Base-by-base conservation (phyloP, 352 stramenopile genomes). In the Bremia lactucae region DNA sequence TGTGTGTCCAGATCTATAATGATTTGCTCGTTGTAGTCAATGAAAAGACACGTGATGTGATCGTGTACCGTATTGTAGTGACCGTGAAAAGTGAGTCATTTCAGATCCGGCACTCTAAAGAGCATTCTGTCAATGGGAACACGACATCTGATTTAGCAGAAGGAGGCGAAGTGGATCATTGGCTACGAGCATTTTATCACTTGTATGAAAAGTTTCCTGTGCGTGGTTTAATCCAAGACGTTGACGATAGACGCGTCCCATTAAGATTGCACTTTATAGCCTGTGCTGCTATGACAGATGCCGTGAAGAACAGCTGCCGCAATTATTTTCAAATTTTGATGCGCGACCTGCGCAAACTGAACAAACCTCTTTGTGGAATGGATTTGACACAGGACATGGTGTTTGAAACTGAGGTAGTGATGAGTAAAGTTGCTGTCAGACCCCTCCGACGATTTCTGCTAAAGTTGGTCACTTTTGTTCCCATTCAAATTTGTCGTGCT, bases 401-500 rank as follows among this genome's bases (percentile, higher is more conserved):
- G 0, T 59, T 68, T 19, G 43, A 49, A 2, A 39, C 31, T 0
- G 7, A 46, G 34, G 5, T 7, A 41, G 19, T 4, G 4, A 44
- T 46, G n/a, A 15, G n/a, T n/a, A 5, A 29, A 2, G 7, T 56
- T 25, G 19, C 29, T 18, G 8, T 24, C 7, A 42, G 31, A 23
- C 11, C 47, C 2, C 9, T 55, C 11, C 43, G 44, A 19, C 37
- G 15, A 15, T 60, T 67, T 37, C 31, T 67, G 0, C 38, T 56
- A 11, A 29, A 62, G 18, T 13, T 85, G 2, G 36, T 87, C 6
- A 87, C 74, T 0, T 84, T 87, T 37, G 72, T 90, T 2, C 77
- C 77, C 0, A 52, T 87, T 3, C 77, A 87, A 43, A 85, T 90
- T 9, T 90, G 77, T 16, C 66, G 77, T 2, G 72, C 77, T 0